A percentile compares a stretch with the other conserved stretches of the same genome.
These are phyloP conservation scores for Pythium coloratum DNA, from an alignment of 352 stramenopile species.

Conservation along the genomic window DNA sequence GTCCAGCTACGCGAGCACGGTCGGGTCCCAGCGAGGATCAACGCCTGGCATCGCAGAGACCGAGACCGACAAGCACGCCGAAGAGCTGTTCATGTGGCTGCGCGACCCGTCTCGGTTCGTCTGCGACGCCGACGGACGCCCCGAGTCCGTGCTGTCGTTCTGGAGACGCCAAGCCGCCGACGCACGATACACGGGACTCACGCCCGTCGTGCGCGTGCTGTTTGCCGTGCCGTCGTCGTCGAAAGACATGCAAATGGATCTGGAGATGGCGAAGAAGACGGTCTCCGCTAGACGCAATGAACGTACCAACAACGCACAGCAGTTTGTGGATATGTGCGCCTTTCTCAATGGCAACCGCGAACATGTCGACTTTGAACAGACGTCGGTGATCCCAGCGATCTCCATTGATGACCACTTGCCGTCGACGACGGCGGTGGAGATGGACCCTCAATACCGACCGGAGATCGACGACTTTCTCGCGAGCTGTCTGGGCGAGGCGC, in stretches of 20 bases:
- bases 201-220: not conserved
- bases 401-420: not conserved
- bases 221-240: slow-evolving; percentile 8
- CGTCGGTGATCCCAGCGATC: not conserved
- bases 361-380: not conserved
- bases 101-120: not conserved
- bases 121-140: not conserved
- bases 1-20: not conserved
- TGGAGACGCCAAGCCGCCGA: not conserved
- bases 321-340: slow-evolving; percentile 3
- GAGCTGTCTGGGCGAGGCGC: not conserved
- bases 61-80: not conserved
- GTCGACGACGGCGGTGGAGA: not conserved
- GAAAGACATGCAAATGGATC: not conserved
- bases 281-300: not conserved
- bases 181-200: not conserved
- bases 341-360: slow-evolving; percentile 1
- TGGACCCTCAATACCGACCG: not conserved
- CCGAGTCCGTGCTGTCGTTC: slow-evolving; percentile 6
- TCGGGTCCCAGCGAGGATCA: not conserved
- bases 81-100: slow-evolving; percentile 1
- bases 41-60: not conserved
- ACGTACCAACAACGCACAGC: not conserved
- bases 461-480: slow-evolving; percentile 4
- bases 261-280: not conserved